A percentile compares a stretch with the other conserved stretches of the same genome.
Evolutionary conservation across 345 rosid genomes (phyloP).

Genomic region (Boechera retrofracta): DNA sequence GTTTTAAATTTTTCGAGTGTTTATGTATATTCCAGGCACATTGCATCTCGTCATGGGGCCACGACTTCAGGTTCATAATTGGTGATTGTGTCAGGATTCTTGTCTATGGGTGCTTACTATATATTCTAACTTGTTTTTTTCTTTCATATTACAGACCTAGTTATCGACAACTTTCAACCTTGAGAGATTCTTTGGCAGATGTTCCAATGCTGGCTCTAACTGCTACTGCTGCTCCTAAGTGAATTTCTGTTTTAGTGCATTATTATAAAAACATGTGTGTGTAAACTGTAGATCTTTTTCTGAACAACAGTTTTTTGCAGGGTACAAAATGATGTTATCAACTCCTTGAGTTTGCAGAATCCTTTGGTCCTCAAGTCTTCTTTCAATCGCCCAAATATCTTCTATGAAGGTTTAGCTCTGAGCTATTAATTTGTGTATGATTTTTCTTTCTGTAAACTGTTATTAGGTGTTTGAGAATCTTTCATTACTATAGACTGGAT

Average conservation of each 20-base stretch:
- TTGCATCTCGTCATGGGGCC: slow-evolving; percentile 98
- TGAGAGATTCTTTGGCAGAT: slow-evolving; percentile 73
- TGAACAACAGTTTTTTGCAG: slow-evolving; percentile 53
- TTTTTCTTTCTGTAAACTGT: slow-evolving; percentile 5
- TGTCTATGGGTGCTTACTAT: neutral
- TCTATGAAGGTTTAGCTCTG: slow-evolving; percentile 75
- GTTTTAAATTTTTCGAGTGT: slow-evolving; percentile 23
- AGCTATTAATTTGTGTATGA: slow-evolving; percentile 23
- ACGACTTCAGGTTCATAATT: slow-evolving; percentile 86
- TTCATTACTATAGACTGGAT: neutral
- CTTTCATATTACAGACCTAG: slow-evolving; percentile 62
- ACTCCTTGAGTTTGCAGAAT: slow-evolving; percentile 71
- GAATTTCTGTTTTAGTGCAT: slow-evolving; percentile 37
- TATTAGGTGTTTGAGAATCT: slow-evolving; percentile 1
- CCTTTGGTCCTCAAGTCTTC: slow-evolving; percentile 91
- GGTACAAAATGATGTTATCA: slow-evolving; percentile 88
- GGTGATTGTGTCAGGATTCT: slow-evolving; percentile 22
- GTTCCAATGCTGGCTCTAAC: slow-evolving; percentile 92
- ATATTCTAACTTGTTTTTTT: slow-evolving; percentile 2
- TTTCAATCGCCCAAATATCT: slow-evolving; percentile 92
- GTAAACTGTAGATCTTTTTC: slow-evolving; percentile 13
- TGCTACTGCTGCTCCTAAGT: slow-evolving; percentile 97
- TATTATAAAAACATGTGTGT: slow-evolving; percentile 2
- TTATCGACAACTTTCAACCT: slow-evolving; percentile 85
- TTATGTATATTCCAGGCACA: slow-evolving; percentile 74